These are phyloP conservation scores for Coemansia sp. DNA, from an alignment of 192 early-diverging fungal genomes.

Conservation along the genomic window DNA sequence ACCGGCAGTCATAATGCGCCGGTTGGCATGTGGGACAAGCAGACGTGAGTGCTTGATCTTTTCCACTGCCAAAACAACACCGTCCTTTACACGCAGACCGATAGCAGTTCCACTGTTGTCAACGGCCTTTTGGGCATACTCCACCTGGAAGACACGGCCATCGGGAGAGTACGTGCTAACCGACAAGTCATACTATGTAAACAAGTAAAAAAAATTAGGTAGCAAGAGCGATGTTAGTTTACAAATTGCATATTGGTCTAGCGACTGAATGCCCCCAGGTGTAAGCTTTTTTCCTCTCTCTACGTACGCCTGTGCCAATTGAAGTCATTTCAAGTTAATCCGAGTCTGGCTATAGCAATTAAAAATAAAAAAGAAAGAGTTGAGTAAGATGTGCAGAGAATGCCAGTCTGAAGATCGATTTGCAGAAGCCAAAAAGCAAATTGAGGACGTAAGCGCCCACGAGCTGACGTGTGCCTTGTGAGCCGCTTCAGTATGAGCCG, in stretches of 20 bases:
- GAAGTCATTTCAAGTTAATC: conserved; percentile 66
- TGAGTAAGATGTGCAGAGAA: neutral
- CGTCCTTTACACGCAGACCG: conserved; percentile 90
- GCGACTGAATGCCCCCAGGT: neutral
- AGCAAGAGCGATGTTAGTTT: conserved; percentile 9
- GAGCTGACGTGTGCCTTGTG: neutral
- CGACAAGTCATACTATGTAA: conserved; percentile 88
- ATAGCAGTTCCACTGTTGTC: conserved; percentile 98
- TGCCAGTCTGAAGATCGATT: conserved; percentile 2
- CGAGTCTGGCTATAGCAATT: neutral
- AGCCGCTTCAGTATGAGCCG: neutral
- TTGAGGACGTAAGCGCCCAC: conserved; percentile 1
- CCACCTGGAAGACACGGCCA: conserved; percentile 98
- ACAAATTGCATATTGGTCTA: conserved; percentile 5
- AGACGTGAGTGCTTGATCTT: conserved; percentile 95
- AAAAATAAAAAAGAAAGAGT: conserved; percentile 7
- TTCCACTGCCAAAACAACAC: conserved; percentile 95
- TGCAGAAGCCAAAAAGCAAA: neutral
- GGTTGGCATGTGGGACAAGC: conserved; percentile 89
- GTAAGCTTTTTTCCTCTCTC: neutral
- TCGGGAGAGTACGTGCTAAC: conserved; percentile 99
- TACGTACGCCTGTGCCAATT: conserved; percentile 87
- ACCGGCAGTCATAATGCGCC: conserved; percentile 88
- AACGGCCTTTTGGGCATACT: conserved; percentile 97
- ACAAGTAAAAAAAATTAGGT: conserved; percentile 1